Percentiles rank a stretch among this genome's conserved stretches.
phyloP scores from a whole-genome alignment of 208 protist genomes.

The Novymonas esmeraldas region DNA sequence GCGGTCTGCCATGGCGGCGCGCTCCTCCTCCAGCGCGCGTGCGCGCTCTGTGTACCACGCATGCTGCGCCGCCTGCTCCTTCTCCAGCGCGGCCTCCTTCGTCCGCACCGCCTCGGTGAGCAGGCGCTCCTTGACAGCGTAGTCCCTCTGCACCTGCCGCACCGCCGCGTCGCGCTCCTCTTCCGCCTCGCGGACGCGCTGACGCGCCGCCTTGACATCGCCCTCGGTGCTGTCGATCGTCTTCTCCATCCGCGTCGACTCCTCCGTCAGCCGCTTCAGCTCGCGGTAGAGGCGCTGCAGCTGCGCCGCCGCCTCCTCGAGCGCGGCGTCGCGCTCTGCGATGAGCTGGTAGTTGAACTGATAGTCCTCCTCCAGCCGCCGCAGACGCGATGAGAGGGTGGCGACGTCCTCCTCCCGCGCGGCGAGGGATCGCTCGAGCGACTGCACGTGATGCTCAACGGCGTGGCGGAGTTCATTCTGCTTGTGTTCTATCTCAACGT shows the following conservation, averaged over 20 bases:
- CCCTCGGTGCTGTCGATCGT: conserved; percentile 44
- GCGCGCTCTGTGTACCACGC: conserved; percentile 57
- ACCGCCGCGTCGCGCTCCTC: conserved; percentile 51
- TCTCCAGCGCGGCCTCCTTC: conserved; percentile 54
- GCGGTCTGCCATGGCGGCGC: conserved; percentile 37
- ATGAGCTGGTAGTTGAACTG: conserved; percentile 92
- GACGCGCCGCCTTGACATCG: conserved; percentile 41
- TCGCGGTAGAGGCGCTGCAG: conserved; percentile 82
- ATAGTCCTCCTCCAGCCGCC: conserved; percentile 87
- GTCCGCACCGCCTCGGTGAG: conserved; percentile 39
- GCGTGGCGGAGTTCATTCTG: conserved; percentile 81
- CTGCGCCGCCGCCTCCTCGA: conserved; percentile 82
- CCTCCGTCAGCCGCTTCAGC: conserved; percentile 56
- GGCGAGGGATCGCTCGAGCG: conserved; percentile 64
- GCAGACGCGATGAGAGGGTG: conserved; percentile 54
- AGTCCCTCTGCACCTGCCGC: conserved; percentile 46
- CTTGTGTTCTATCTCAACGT: conserved; percentile 83
- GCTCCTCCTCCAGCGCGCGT: conserved; percentile 50
- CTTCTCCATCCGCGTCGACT: conserved; percentile 39
- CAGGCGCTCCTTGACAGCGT: conserved; percentile 57
- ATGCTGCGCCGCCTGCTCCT: conserved; percentile 67
- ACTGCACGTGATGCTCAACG: conserved; percentile 71
- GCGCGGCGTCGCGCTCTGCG: conserved; percentile 77
- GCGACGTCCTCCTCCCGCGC: conserved; percentile 73
- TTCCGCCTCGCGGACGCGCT: conserved; percentile 65